Evolutionary conservation across 2,329 filamentous ascomycete genomes (phyloP), one percentile per base, ranked within the genome.

Genomic region (Neopestalotiopsis sp.): DNA sequence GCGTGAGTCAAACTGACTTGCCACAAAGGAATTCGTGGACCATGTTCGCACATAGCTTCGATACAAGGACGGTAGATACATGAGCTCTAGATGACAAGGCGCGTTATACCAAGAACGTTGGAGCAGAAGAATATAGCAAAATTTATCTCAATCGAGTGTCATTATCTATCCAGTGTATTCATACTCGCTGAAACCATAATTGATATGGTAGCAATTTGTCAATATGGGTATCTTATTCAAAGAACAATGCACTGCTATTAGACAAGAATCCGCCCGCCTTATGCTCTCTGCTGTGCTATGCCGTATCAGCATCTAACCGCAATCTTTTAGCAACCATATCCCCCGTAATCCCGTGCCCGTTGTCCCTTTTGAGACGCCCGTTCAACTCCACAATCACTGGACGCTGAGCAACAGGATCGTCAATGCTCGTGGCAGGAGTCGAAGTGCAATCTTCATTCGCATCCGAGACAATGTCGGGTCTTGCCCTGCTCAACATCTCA

Each of bases 281-380:
- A 17, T 24, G 20, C 20, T 17, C 49, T 12, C 17, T 17, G 20
- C 49, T 52, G 45, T 34, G 28, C 24, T 34, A 59, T 34, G 57
- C 57, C 5, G 24, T 9, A 34, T 59, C 57, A 14, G 30, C 30
- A 34, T 14, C 17, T 14, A 59, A 32, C 10, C 57, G 57, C 57
- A 59, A 10, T 34, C 30, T 59, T 24, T 59, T 59, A 68, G 67
- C 52, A 65, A 70, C 30, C 75, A 10, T 4, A 6, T 28, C 7
- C 6, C 12, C 57, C 24, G 24, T 6, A n/a, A 34, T 10, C 10
- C 14, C 17, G 12, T 30, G 10, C 20, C 20, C 6, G 9, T 30
- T 59, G 24, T 59, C 12, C 24, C 57, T 30, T 28, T 59, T 59
- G 24, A 28, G 24, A 1, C 30, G 57, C 14, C 57, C 24, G 10